A percentile compares a stretch with the other conserved stretches of the same genome.
These are phyloP conservation scores for Yamadazyma scolyti DNA, from an alignment of 805 yeast genomes.

Conservation along the genomic window DNA sequence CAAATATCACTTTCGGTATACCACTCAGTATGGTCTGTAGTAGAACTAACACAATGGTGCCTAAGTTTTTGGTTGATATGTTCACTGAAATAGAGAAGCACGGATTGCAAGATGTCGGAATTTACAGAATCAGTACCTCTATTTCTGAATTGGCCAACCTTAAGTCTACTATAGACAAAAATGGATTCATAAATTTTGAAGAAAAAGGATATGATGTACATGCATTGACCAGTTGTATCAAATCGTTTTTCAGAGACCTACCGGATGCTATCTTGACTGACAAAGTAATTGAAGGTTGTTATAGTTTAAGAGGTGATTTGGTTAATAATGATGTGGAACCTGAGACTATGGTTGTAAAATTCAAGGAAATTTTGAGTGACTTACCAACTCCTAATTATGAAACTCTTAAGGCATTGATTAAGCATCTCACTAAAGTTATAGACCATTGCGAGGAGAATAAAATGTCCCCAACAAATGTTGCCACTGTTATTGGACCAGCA, in stretches of 20 bases:
- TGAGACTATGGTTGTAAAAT: slow-evolving; percentile 10
- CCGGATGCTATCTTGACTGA: slow-evolving; percentile 81
- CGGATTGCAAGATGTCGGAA: slow-evolving; percentile 87
- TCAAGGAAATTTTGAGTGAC: slow-evolving; percentile 27
- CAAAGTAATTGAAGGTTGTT: slow-evolving; percentile 58
- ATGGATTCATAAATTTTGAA: slow-evolving; percentile 48
- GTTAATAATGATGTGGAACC: slow-evolving; percentile 9
- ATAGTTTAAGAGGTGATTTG: slow-evolving; percentile 25
- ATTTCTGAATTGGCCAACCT: slow-evolving; percentile 42
- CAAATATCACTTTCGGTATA: slow-evolving; percentile 68
- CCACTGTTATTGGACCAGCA: slow-evolving; percentile 79
- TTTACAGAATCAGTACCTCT: slow-evolving; percentile 69
- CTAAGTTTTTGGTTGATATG: slow-evolving; percentile 61
- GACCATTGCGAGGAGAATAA: slow-evolving; percentile 65
- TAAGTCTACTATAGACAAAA: slow-evolving; percentile 41
- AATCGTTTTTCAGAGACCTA: slow-evolving; percentile 75
- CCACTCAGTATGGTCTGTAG: slow-evolving; percentile 75
- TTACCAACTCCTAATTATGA: slow-evolving; percentile 68
- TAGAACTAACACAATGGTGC: slow-evolving; percentile 61
- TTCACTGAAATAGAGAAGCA: slow-evolving; percentile 77
- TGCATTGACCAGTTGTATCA: slow-evolving; percentile 84
- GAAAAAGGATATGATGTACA: slow-evolving; percentile 66
- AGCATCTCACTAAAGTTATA: slow-evolving; percentile 69
- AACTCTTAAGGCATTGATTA: slow-evolving; percentile 60
- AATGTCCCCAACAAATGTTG: slow-evolving; percentile 87